These are phyloP conservation scores for Lepidium africanum DNA, from an alignment of 345 rosid species.

Conservation along the genomic window DNA sequence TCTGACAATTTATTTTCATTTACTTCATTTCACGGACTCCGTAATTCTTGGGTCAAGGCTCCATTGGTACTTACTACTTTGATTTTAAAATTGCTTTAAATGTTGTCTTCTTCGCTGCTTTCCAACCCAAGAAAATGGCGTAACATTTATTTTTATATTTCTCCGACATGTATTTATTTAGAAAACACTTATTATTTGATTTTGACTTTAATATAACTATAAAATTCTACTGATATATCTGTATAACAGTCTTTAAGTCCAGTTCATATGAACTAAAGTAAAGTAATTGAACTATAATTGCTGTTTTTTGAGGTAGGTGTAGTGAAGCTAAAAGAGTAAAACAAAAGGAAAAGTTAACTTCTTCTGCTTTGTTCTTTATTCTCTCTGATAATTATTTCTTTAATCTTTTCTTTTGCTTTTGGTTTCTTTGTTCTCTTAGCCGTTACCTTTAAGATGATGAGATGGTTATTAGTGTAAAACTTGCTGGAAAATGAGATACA, in stretches of 20 bases:
- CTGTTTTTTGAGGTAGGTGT: background rate
- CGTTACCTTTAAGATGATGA: constrained; percentile 14
- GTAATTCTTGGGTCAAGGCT: constrained; percentile 32
- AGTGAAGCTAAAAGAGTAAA: constrained; percentile 5
- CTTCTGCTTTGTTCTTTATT: constrained; percentile 27
- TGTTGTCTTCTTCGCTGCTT: constrained; percentile 7
- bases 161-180: constrained; percentile 4
- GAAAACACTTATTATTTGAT: background rate
- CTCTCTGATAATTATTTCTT: background rate
- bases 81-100: background rate
- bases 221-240: background rate
- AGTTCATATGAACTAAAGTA: background rate
- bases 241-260: background rate
- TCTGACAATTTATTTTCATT: constrained; percentile 12
- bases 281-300: background rate
- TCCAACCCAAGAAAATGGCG: constrained; percentile 10
- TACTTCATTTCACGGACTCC: constrained; percentile 28
- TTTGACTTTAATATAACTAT: background rate
- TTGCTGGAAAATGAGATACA: background rate
- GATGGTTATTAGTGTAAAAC: background rate
- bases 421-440: constrained; percentile 15
- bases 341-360: constrained; percentile 1
- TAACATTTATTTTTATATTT: background rate
- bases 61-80: constrained; percentile 13
- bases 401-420: constrained; percentile 10